Evolutionary conservation across 768 basidiomycete species (phyloP).

Genomic region (Floccularia luteovirens): DNA sequence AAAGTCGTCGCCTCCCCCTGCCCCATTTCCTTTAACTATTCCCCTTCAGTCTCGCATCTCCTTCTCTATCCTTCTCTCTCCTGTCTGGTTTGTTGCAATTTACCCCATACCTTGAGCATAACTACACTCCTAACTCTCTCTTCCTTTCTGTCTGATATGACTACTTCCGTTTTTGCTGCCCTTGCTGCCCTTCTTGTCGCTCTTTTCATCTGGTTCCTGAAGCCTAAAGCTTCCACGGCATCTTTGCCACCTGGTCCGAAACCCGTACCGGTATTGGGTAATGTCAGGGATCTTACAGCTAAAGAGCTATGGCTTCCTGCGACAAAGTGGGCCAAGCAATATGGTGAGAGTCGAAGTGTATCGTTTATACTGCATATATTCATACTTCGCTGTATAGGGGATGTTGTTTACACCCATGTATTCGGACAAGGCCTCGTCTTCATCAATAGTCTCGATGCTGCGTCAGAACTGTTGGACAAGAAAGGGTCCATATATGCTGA

Average conservation of each 20-base stretch:
- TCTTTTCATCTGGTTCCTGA: conserved; percentile 33
- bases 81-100: not conserved
- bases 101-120: no score
- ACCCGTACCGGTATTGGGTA: conserved; percentile 58
- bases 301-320: conserved; percentile 64
- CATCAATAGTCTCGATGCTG: conserved; percentile 52
- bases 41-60: no score
- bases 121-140: not conserved
- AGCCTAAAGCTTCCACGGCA: conserved; percentile 29
- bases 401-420: conserved; percentile 56
- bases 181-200: conserved; percentile 28
- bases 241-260: conserved; percentile 62
- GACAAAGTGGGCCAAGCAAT: conserved; percentile 51
- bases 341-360: conserved; percentile 35
- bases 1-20: no score
- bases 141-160: conserved; percentile 7
- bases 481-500: conserved; percentile 69
- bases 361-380: not conserved
- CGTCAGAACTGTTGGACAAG: conserved; percentile 61
- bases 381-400: conserved; percentile 32
- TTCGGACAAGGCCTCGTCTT: conserved; percentile 65
- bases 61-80: not conserved
- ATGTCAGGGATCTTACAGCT: conserved; percentile 49
- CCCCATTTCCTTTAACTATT: no score
- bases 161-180: conserved; percentile 20